Conservation (phyloP, 768 basidiomycete genomes). For the Agaricus sinodeliciosus region DNA sequence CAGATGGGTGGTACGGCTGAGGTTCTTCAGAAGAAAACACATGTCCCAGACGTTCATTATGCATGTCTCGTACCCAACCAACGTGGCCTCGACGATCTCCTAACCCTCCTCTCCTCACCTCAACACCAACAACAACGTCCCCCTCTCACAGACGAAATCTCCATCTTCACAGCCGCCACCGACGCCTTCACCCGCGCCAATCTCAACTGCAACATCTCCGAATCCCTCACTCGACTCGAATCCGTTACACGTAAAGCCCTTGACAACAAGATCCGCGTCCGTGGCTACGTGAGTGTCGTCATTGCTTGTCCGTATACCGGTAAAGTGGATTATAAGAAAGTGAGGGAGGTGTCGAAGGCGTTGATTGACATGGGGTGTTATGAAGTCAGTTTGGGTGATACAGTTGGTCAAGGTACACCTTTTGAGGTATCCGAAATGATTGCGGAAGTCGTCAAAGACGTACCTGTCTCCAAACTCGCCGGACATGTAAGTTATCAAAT, state of each 20-base stretch:
- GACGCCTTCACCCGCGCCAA: constrained; percentile 85
- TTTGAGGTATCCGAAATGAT: constrained; percentile 60
- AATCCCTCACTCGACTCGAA: constrained; percentile 59
- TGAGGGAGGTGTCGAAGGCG: constrained; percentile 63
- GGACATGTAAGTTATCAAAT: constrained; percentile 27
- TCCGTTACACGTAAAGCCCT: constrained; percentile 56
- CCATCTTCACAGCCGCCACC: constrained; percentile 85
- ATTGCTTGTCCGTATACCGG: constrained; percentile 88
- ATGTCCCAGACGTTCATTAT: constrained; percentile 55
- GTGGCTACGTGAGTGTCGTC: constrained; percentile 83
- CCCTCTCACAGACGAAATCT: constrained; percentile 72
- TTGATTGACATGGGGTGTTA: constrained; percentile 90
- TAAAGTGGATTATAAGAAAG: constrained; percentile 52
- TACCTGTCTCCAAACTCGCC: constrained; percentile 66
- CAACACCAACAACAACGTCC: constrained; percentile 27
- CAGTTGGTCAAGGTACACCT: constrained; percentile 82
- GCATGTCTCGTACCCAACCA: constrained; percentile 80
- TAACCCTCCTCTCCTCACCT: constrained; percentile 42
- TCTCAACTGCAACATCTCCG: constrained; percentile 66
- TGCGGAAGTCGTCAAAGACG: constrained; percentile 55
- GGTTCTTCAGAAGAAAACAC: constrained; percentile 44
- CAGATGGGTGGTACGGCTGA: constrained; percentile 87
- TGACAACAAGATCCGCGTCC: constrained; percentile 59
- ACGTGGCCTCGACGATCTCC: constrained; percentile 65
- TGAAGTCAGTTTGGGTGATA: constrained; percentile 89